A percentile compares a stretch with the other conserved stretches of the same genome.
phyloP scores from a whole-genome alignment of 2,329 filamentous ascomycete species.

The Grosmannia penicillata region DNA sequence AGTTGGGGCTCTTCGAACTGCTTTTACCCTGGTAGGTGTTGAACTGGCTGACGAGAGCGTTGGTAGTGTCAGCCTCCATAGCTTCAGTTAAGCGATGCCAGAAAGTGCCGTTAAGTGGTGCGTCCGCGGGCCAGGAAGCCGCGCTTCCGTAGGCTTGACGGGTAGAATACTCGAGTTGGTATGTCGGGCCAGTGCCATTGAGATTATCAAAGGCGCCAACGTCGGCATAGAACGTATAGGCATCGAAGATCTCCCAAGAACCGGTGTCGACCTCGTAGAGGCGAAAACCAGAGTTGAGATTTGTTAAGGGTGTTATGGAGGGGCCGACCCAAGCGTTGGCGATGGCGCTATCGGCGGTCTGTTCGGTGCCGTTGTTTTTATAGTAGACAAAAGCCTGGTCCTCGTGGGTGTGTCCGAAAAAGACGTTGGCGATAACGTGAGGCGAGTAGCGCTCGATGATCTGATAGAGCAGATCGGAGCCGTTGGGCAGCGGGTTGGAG shows the following conservation, averaged over 20 bases:
- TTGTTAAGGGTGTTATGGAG: constrained; percentile 30
- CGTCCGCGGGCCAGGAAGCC: constrained; percentile 23
- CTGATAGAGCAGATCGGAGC: constrained; percentile 29
- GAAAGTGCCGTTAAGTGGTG: constrained; percentile 32
- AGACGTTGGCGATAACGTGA: constrained; percentile 37
- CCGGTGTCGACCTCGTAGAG: constrained; percentile 43
- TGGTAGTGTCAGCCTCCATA: constrained; percentile 19
- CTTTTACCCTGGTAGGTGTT: constrained; percentile 22
- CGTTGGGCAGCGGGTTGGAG: constrained; percentile 31
- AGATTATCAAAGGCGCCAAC: constrained; percentile 28
- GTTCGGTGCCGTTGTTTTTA: constrained; percentile 29
- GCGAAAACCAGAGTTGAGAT: constrained; percentile 39
- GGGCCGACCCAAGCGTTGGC: constrained; percentile 38
- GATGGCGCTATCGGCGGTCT: constrained; percentile 30
- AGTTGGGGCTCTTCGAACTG: constrained; percentile 18
- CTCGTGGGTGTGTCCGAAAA: constrained; percentile 42
- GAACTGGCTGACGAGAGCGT: constrained; percentile 28
- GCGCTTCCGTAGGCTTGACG: constrained; percentile 35
- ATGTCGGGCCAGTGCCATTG: constrained; percentile 26
- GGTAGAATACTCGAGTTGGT: constrained; percentile 41
- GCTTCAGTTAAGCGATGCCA: constrained; percentile 26
- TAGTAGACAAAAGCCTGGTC: constrained; percentile 33
- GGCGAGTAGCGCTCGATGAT: constrained; percentile 36
- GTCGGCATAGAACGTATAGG: constrained; percentile 38
- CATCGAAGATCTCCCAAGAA: constrained; percentile 39